Base-by-base conservation (phyloP, 192 early-diverging fungal genomes). In the Dispira simplex region DNA sequence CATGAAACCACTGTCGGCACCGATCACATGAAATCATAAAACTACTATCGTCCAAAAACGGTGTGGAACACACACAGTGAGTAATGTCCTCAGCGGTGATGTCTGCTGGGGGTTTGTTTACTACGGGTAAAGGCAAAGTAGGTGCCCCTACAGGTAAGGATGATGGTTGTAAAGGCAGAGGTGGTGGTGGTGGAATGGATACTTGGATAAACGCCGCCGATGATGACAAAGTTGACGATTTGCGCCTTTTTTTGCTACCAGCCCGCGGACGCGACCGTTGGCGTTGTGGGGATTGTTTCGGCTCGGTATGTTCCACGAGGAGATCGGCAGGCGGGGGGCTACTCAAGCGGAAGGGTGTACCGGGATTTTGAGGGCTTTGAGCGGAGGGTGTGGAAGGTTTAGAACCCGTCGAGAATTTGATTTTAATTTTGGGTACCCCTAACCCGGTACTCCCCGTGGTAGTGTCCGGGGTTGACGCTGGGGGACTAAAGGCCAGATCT, bases 1-100 rank as follows among this genome's bases (percentile, higher is more conserved):
- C 82, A 73, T 83, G 82, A 63, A 79, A 83, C 82, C 82, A 83
- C n/a, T 73, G 77, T 62, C 72, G 64, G 52, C 82, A 83, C 20
- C 60, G 59, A 64, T 83, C 82, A 64, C 82, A 83, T 10, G 82
- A 78, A 68, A 83, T 73, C 82, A 83, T 83, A 54, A 83, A 83
- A 11, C 70, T 67, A 16, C 80, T 80, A 68, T 83, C 76, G 49
- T 83, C 80, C 53, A 79, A 57, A 13, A 73, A 70, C n/a, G 82
- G 82, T 58, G 77, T 73, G 2, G 72, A 70, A 51, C 82, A 83
- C 21, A 81, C 77, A 62, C 82, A 83, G 46, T 76, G 68, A 49
- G 80, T 81, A 0, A 72, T 57, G 55, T 83, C 82, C 6, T 46
- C 62, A 11, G 32, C 44, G 43, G 44, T 8, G 16, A n/a, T 43